phyloP scores from a whole-genome alignment of 257 asterid genomes.

The Scutellaria barbata region DNA sequence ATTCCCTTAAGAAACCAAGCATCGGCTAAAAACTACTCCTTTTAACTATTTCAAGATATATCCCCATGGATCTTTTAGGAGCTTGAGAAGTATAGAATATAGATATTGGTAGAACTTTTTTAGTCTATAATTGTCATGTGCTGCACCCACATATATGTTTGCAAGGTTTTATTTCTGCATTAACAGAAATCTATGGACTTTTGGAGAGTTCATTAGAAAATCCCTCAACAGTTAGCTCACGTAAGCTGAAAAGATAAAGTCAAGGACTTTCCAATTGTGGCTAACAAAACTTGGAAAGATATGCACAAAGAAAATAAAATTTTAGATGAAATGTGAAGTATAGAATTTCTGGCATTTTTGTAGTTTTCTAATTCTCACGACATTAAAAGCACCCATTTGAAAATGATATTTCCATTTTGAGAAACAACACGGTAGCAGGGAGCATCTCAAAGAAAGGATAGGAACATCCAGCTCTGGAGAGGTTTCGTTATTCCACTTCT shows the following conservation, averaged over 20 bases:
- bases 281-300: background rate
- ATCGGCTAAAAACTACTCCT: background rate
- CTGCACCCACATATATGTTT: background rate
- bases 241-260: background rate
- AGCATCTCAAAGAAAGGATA: background rate
- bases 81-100: conserved; percentile 10
- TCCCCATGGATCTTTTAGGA: background rate
- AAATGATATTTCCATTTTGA: background rate
- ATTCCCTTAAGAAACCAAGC: too few species aligned
- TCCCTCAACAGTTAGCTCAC: background rate
- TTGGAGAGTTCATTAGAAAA: background rate
- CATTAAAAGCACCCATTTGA: background rate
- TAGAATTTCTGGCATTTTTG: background rate
- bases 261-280: background rate
- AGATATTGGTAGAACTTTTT: background rate
- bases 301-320: conserved; percentile 9
- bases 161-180: conserved; percentile 14
- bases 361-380: background rate
- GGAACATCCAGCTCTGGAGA: background rate
- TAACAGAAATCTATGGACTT: background rate
- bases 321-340: background rate
- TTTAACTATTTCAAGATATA: background rate
- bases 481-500: background rate
- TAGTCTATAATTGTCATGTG: background rate
- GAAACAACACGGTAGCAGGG: conserved; percentile 1